A percentile compares a stretch with the other conserved stretches of the same genome.
phyloP scores from a whole-genome alignment of 257 asterid genomes.

The Nicotiana attenuata region DNA sequence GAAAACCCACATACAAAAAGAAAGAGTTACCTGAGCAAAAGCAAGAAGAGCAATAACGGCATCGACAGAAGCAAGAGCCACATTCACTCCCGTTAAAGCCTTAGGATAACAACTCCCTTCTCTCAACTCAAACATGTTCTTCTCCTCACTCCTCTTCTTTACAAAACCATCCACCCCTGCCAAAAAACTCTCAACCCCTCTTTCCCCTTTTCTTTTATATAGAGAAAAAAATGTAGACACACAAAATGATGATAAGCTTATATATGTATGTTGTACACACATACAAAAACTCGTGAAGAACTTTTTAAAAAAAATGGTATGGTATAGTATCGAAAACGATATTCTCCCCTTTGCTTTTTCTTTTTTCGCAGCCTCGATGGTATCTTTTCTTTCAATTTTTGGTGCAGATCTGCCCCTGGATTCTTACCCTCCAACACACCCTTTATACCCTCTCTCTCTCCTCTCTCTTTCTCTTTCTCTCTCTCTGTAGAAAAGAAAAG shows the following conservation, averaged over 20 bases:
- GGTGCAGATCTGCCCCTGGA: constrained; percentile 9
- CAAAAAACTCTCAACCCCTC: background rate
- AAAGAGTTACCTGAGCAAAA: constrained; percentile 50
- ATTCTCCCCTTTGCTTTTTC: background rate
- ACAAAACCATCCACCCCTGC: constrained; percentile 12
- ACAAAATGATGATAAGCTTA: background rate
- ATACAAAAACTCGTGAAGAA: background rate
- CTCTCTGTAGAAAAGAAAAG: background rate
- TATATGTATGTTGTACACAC: background rate
- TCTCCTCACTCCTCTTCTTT: background rate
- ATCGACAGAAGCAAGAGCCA: constrained; percentile 60
- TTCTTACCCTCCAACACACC: background rate
- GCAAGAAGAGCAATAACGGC: constrained; percentile 65
- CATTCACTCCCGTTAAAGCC: constrained; percentile 56
- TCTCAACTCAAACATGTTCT: constrained; percentile 53
- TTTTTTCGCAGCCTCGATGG: background rate
- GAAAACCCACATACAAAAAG: background rate
- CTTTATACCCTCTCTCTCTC: background rate
- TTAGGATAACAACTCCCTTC: constrained; percentile 53
- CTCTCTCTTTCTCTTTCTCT: background rate
- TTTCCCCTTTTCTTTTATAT: background rate
- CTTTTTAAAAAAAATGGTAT: background rate
- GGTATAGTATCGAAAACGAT: constrained; percentile 11
- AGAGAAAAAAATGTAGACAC: background rate
- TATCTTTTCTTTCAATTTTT: constrained; percentile 2